Evolutionary conservation across 2,329 filamentous ascomycete genomes (phyloP).

Genomic region (Plectosphaerella sp.): DNA sequence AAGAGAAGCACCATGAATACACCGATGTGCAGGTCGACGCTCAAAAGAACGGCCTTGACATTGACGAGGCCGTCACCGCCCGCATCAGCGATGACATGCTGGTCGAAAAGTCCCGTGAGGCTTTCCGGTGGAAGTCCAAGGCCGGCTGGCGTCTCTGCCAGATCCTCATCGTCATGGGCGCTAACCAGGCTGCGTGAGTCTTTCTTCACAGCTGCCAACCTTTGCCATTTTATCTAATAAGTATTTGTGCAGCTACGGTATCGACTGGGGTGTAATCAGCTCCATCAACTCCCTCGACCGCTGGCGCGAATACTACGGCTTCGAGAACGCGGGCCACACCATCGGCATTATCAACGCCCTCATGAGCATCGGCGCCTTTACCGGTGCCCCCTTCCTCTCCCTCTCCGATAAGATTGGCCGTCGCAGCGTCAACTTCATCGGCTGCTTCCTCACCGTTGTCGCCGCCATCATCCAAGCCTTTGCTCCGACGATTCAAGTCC

Average conservation of each 20-base stretch:
- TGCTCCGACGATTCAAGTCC: slow-evolving; percentile 29
- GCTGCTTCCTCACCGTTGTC: slow-evolving; percentile 38
- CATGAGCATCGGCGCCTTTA: slow-evolving; percentile 41
- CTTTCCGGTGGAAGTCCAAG: slow-evolving; percentile 32
- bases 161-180: slow-evolving; percentile 40
- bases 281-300: slow-evolving; percentile 36
- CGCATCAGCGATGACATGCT: slow-evolving; percentile 41
- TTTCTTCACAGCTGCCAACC: not conserved
- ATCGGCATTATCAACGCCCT: slow-evolving; percentile 40
- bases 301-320: slow-evolving; percentile 40
- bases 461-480: slow-evolving; percentile 35
- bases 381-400: slow-evolving; percentile 43
- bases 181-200: slow-evolving; percentile 35
- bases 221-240: not conserved
- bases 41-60: slow-evolving; percentile 24
- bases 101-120: slow-evolving; percentile 32
- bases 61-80: slow-evolving; percentile 39
- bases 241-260: slow-evolving; percentile 24
- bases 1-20: slow-evolving; percentile 13
- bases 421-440: slow-evolving; percentile 41
- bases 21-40: slow-evolving; percentile 22
- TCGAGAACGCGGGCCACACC: slow-evolving; percentile 31
- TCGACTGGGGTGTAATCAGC: slow-evolving; percentile 45
- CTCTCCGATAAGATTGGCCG: slow-evolving; percentile 47
- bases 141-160: slow-evolving; percentile 33